These are phyloP conservation scores for Malassezia obtusa DNA, from an alignment of 1,284 basidiomycete genomes.

Conservation along the genomic window DNA sequence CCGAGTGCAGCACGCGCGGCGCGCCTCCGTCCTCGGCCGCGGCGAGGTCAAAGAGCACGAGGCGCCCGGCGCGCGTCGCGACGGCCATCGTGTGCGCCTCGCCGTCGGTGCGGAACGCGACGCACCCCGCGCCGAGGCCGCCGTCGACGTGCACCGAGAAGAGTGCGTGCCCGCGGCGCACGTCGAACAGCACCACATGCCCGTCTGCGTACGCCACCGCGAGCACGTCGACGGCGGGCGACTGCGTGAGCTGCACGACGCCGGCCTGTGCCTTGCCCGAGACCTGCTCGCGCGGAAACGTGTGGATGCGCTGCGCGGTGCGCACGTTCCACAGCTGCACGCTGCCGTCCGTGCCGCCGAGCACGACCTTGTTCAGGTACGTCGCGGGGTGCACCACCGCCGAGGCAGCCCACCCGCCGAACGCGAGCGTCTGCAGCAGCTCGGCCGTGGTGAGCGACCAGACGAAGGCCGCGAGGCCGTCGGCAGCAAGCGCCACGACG, in stretches of 20 bases:
- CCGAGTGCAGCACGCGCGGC: constrained; percentile 35
- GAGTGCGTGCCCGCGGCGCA: constrained; percentile 66
- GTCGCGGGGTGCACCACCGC: constrained; percentile 83
- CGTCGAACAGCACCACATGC: constrained; percentile 76
- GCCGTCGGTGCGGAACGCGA: constrained; percentile 80
- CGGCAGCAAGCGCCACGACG: constrained; percentile 54
- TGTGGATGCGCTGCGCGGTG: constrained; percentile 51
- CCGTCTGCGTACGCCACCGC: constrained; percentile 82
- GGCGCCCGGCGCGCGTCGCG: constrained; percentile 35
- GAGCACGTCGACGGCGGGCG: constrained; percentile 89
- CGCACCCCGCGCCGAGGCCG: constrained; percentile 53
- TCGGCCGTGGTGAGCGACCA: constrained; percentile 56
- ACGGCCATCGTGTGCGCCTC: constrained; percentile 41
- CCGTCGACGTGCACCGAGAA: constrained; percentile 69
- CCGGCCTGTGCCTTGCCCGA: constrained; percentile 21
- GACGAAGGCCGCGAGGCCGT: constrained; percentile 66
- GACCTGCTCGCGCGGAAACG: constrained; percentile 43
- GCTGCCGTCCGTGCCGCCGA: constrained; percentile 69
- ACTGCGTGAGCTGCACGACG: constrained; percentile 60
- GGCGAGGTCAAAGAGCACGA: constrained; percentile 43
- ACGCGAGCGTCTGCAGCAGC: constrained; percentile 21
- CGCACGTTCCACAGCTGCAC: constrained; percentile 91
- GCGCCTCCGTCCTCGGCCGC: constrained; percentile 13
- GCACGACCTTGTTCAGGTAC: constrained; percentile 88
- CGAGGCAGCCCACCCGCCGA: constrained; percentile 63